Percentiles rank a stretch among this genome's conserved stretches.
Evolutionary conservation across 768 basidiomycete species (phyloP).

Genomic region (Leucosporidium creatinivorum): DNA sequence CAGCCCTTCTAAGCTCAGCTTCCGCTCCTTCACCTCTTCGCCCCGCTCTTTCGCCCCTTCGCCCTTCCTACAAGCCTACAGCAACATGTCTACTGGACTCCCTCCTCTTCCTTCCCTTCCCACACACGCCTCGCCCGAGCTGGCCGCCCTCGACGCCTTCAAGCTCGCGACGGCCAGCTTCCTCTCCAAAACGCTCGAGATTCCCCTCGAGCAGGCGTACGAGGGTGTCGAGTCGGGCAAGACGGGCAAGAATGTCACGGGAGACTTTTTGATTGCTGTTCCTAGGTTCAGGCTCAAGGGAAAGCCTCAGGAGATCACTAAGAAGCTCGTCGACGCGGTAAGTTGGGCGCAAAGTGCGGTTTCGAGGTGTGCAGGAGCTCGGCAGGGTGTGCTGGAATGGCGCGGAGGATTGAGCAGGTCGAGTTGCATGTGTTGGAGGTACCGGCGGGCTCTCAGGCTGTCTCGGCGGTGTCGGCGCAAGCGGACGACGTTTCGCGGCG

Average conservation of each 20-base stretch:
- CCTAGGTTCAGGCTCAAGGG: conserved; percentile 83
- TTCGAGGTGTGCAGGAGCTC: background rate
- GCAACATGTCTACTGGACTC: background rate
- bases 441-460: too few relatives aligned
- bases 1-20: too few relatives aligned
- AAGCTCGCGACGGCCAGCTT: conserved; percentile 70
- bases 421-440: too few relatives aligned
- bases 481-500: too few relatives aligned
- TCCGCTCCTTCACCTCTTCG: background rate
- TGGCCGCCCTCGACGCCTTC: conserved; percentile 66
- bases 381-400: background rate
- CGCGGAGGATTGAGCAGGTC: too few relatives aligned
- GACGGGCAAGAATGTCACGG: conserved; percentile 55
- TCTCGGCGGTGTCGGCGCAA: too few relatives aligned
- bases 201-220: conserved; percentile 64
- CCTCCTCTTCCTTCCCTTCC: conserved; percentile 39
- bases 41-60: background rate
- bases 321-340: conserved; percentile 66
- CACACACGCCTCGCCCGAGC: conserved; percentile 55
- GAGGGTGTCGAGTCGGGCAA: conserved; percentile 80
- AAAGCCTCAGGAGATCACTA: conserved; percentile 69
- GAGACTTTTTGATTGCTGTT: conserved; percentile 82
- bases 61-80: background rate
- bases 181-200: conserved; percentile 46
- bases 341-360: conserved; percentile 36